Evolutionary conservation across 2,329 filamentous ascomycete species (phyloP).

Genomic region (Chalaropsis ovoidea): DNA sequence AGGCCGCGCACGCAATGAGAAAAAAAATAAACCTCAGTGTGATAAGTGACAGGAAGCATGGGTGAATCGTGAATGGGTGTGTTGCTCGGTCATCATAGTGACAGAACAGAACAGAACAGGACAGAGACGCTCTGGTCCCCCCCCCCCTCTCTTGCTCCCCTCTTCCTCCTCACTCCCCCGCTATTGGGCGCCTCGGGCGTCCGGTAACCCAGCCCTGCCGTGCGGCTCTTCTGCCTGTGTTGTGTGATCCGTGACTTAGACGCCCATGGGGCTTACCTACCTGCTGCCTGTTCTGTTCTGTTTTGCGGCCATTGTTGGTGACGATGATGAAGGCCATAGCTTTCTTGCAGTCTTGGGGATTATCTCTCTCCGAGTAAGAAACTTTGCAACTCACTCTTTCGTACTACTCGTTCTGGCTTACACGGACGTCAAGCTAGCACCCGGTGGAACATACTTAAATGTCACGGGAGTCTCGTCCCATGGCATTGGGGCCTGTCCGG

Average conservation of each 20-base stretch:
- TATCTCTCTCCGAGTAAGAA: conserved; percentile 10
- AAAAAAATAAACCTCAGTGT: not conserved
- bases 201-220: not conserved
- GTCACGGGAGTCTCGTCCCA: conserved; percentile 3
- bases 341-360: conserved; percentile 5
- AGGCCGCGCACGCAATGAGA: not conserved
- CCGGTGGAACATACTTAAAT: conserved; percentile 13
- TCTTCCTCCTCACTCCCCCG: conserved; percentile 2
- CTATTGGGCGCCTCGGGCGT: not conserved
- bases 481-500: conserved; percentile 4
- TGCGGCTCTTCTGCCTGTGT: conserved; percentile 1
- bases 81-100: not conserved
- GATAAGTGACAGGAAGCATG: not conserved
- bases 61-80: not conserved
- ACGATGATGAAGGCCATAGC: conserved; percentile 12
- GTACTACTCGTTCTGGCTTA: conserved; percentile 14
- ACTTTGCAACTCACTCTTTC: not conserved
- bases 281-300: not conserved
- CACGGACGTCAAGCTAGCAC: conserved; percentile 6
- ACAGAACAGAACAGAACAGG: too few species aligned
- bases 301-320: conserved; percentile 11
- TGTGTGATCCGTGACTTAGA: not conserved
- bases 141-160: not conserved
- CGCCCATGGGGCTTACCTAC: not conserved
- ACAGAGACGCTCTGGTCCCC: not conserved